phyloP scores from a whole-genome alignment of 768 basidiomycete species.

The Leccinum arenicola region DNA sequence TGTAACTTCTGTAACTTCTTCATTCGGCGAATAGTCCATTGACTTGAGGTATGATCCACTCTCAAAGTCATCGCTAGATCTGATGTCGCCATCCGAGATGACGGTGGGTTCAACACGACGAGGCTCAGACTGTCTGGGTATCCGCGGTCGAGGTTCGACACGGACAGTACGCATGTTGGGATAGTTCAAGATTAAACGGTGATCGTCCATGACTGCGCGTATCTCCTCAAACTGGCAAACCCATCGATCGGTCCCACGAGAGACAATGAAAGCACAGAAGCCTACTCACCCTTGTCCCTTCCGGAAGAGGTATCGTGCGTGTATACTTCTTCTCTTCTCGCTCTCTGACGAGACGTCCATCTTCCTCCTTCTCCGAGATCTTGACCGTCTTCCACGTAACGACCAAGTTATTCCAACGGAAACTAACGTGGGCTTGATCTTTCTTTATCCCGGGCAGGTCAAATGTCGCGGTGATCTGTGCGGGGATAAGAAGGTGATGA shows the following conservation, averaged over 20 bases:
- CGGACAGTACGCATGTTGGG: conserved; percentile 44
- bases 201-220: conserved; percentile 61
- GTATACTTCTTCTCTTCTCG: conserved; percentile 60
- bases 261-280: background rate
- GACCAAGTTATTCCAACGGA: conserved; percentile 56
- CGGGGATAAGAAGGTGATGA: conserved; percentile 23
- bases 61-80: conserved; percentile 29
- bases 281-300: conserved; percentile 61
- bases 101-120: conserved; percentile 34
- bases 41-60: conserved; percentile 25
- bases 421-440: conserved; percentile 75
- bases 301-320: conserved; percentile 68
- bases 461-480: conserved; percentile 62
- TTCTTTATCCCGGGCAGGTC: conserved; percentile 67
- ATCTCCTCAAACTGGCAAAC: conserved; percentile 66
- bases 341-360: conserved; percentile 59
- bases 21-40: conserved; percentile 21
- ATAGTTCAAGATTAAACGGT: conserved; percentile 60
- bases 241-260: background rate
- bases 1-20: conserved; percentile 25
- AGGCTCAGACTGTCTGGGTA: conserved; percentile 26
- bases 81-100: conserved; percentile 28
- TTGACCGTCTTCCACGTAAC: conserved; percentile 66
- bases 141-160: conserved; percentile 29
- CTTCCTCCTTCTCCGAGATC: conserved; percentile 60